Evolutionary conservation across 768 basidiomycete species (phyloP).

Genomic region (Leucosporidium scottii): DNA sequence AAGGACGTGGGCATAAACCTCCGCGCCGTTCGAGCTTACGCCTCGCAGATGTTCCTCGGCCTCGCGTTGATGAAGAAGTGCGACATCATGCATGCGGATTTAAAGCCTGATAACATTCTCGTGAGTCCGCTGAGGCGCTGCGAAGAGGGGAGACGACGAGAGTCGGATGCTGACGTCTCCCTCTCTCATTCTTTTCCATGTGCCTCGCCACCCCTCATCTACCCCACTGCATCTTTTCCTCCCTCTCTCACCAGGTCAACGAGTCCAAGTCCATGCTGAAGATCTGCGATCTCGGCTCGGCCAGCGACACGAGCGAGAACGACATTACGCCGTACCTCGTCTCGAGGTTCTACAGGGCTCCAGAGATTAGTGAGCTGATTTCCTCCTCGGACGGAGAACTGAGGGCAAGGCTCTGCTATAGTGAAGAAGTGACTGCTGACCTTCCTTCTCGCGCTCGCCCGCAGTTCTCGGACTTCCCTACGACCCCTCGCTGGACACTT

Average conservation of each 20-base stretch:
- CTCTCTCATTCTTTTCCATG: neutral
- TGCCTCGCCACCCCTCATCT: neutral
- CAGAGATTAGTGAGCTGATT: slow-evolving; percentile 78
- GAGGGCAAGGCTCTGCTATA: slow-evolving; percentile 4
- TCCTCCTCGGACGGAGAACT: neutral
- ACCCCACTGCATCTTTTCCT: neutral
- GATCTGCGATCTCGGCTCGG: slow-evolving; percentile 94
- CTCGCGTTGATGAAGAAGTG: slow-evolving; percentile 76
- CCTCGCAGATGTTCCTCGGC: slow-evolving; percentile 88
- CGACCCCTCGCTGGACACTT: slow-evolving; percentile 85
- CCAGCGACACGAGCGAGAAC: slow-evolving; percentile 86
- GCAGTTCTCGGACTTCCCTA: slow-evolving; percentile 91
- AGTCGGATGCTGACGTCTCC: neutral
- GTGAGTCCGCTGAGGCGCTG: slow-evolving; percentile 52
- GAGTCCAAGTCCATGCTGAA: slow-evolving; percentile 89
- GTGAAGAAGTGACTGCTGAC: too few species aligned
- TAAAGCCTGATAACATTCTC: slow-evolving; percentile 96
- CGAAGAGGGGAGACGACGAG: neutral
- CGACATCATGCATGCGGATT: slow-evolving; percentile 95
- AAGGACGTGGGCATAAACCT: slow-evolving; percentile 96
- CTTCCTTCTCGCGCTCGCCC: neutral
- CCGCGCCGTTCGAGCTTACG: slow-evolving; percentile 95
- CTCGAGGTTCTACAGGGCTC: slow-evolving; percentile 93
- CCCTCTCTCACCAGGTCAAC: slow-evolving; percentile 59
- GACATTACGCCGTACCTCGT: slow-evolving; percentile 98